These are phyloP conservation scores for Tieghemiomyces parasiticus DNA, from an alignment of 192 early-diverging fungal species.

Conservation along the genomic window DNA sequence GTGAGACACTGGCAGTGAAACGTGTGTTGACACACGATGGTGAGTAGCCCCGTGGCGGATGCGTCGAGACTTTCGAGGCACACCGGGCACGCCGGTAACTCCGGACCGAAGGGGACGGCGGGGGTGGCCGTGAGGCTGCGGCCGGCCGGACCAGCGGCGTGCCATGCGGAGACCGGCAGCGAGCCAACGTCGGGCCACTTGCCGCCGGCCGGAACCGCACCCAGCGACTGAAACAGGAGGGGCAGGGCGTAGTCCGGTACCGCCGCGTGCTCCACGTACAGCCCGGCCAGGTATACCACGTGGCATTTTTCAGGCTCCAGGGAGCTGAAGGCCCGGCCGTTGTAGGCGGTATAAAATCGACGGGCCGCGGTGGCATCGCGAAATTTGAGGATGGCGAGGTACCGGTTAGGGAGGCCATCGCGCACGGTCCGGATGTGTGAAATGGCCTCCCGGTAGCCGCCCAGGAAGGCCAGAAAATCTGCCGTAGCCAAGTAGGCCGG, in stretches of 20 bases:
- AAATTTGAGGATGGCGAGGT: conserved; percentile 80
- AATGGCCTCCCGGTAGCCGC: conserved; percentile 45
- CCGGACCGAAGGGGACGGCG: too few species aligned
- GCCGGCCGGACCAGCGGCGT: conserved; percentile 18
- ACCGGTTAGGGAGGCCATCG: conserved; percentile 72
- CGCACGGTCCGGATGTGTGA: conserved; percentile 62
- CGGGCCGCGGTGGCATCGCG: conserved; percentile 33
- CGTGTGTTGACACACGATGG: conserved; percentile 88
- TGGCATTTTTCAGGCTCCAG: conserved; percentile 73
- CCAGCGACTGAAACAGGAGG: conserved; percentile 32
- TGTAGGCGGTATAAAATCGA: conserved; percentile 63
- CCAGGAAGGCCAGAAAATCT: conserved; percentile 80
- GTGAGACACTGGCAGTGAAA: conserved; percentile 87
- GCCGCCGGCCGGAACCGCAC: too few species aligned
- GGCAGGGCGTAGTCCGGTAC: conserved; percentile 47
- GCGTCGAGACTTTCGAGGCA: conserved; percentile 94
- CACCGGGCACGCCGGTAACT: conserved; percentile 90
- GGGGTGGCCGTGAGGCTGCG: too few species aligned
- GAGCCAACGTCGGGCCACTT: neutral
- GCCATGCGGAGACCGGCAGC: conserved; percentile 11
- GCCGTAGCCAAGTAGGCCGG: conserved; percentile 78
- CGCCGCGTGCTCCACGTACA: conserved; percentile 42
- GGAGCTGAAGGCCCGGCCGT: conserved; percentile 71
- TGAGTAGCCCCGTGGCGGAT: conserved; percentile 72
- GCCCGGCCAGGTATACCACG: conserved; percentile 63